These are phyloP conservation scores for Aspergillus texensis DNA, from an alignment of 2,329 filamentous ascomycete genomes.

Conservation along the genomic window DNA sequence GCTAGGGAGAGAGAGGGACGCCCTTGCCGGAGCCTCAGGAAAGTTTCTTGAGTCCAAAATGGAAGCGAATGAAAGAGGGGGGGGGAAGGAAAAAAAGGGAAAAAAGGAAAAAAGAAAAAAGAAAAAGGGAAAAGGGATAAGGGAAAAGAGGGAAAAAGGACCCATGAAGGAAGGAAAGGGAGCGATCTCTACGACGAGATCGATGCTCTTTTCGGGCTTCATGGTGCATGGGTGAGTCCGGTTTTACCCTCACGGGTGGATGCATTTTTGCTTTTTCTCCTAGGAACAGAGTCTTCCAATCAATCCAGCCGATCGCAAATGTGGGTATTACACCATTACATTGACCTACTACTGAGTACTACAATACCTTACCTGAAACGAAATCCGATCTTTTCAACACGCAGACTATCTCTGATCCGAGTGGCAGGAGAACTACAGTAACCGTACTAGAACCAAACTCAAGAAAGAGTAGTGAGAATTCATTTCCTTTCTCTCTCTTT, in stretches of 20 bases:
- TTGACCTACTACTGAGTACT: neutral
- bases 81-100: neutral
- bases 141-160: neutral
- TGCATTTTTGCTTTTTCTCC: constrained; percentile 17
- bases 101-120: neutral
- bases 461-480: neutral
- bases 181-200: neutral
- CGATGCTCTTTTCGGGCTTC: neutral
- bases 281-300: constrained; percentile 3
- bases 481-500: neutral
- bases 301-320: constrained; percentile 2
- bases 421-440: neutral
- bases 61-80: too few species aligned
- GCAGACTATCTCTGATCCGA: neutral
- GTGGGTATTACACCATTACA: neutral
- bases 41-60: too few species aligned
- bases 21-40: too few species aligned
- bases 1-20: neutral
- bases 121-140: neutral
- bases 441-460: neutral
- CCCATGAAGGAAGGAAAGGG: neutral
- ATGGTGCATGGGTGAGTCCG: neutral
- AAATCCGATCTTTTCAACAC: neutral
- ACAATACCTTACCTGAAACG: neutral
- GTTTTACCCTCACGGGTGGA: constrained; percentile 10